Evolutionary conservation across 2,329 filamentous ascomycete genomes (phyloP), one percentile per base, ranked within the genome.

Genomic region (Xylariaceae sp.): DNA sequence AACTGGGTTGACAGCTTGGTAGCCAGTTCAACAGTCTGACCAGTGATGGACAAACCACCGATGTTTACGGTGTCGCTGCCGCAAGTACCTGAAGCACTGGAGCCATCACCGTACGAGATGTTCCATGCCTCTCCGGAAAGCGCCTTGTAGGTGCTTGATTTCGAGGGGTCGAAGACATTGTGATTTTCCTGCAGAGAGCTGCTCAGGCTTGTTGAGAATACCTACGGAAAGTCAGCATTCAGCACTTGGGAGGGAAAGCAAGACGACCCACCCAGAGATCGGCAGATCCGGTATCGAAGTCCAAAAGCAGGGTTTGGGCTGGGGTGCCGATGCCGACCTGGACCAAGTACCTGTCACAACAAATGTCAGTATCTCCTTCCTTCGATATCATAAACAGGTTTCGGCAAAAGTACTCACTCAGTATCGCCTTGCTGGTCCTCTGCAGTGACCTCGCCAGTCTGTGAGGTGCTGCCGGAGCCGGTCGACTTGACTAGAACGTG

Each of bases 261-360:
- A 10, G 17, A 43, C n/a, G 37, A 17, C 35, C 17, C 16, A 48
- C 77, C 84, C 82, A 88, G 19, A 85, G 71, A 67, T 88, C 85
- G 20, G 82, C 74, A 12, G 81, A 85, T 17, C 83, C 83, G 32
- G 83, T 86, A 62, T 88, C 85, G 50, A 88, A 86, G 58, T 86
- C 76, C 17, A 87, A 65, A 51, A 72, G 74, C 32, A 83, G 54
- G 37, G 67, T 80, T 67, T 88, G 83, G 1, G 73, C 64, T 11
- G 83, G 83, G 2, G 77, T 83, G 22, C 85, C 85, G 50, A 88
- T 82, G 16, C 67, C 61, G 27, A 88, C 78, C 21, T 77, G 71
- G 36, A 76, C 82, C 25, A 86, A 73, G 58, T 87, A 62, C 65
- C 78, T 66, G 4, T 77, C 68, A 50, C 85, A 82, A 54, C 84